Evolutionary conservation across 208 protist species (phyloP).

Genomic region (Endotrypanum monterogeii): DNA sequence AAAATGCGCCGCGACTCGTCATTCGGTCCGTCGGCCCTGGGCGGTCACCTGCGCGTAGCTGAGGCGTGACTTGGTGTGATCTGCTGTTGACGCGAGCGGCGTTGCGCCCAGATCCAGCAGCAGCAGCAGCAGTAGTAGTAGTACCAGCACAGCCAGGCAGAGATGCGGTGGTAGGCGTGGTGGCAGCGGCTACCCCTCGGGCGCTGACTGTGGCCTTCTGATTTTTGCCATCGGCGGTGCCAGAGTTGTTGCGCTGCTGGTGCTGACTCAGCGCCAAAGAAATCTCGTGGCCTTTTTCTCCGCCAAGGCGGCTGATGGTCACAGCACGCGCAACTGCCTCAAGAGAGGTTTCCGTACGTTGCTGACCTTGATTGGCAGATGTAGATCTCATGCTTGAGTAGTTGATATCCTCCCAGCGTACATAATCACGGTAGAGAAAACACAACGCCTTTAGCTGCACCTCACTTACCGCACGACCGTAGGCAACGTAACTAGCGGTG

Average conservation of each 20-base stretch:
- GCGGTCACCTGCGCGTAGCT: neutral
- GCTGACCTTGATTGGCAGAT: neutral
- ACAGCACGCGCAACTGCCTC: constrained; percentile 17
- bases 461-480: constrained; percentile 63
- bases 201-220: neutral
- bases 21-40: neutral
- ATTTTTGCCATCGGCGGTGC: neutral
- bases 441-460: constrained; percentile 71
- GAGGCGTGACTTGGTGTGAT: neutral
- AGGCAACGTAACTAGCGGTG: constrained; percentile 46
- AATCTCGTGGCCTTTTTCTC: constrained; percentile 15
- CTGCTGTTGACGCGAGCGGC: constrained; percentile 13
- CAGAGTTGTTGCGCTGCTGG: neutral
- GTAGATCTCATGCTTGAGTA: constrained; percentile 54
- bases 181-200: neutral
- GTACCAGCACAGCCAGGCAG: neutral
- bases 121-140: constrained; percentile 3
- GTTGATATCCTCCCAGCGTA: constrained; percentile 86
- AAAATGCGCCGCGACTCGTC: constrained; percentile 30
- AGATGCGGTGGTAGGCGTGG: neutral
- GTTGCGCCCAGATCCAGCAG: constrained; percentile 24
- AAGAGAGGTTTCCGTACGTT: neutral
- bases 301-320: constrained; percentile 20
- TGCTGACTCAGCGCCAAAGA: constrained; percentile 17
- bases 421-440: constrained; percentile 68